phyloP scores from a whole-genome alignment of 495 filamentous ascomycete genomes.

The Penicillium goetzii region DNA sequence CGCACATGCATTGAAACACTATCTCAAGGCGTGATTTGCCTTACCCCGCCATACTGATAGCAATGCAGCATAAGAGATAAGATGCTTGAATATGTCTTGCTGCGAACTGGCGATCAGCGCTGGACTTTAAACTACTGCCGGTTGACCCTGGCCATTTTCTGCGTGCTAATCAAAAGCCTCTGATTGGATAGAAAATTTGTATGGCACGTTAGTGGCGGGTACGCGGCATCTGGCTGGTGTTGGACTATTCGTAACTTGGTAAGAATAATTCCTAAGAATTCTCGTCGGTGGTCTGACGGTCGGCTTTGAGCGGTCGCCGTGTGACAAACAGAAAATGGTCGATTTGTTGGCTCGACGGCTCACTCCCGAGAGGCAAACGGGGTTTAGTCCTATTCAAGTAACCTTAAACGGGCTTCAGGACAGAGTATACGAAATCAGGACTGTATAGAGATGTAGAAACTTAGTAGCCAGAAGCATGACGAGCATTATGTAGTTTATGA shows the following conservation, averaged over 20 bases:
- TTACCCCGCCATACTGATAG: background rate
- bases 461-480: background rate
- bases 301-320: slow-evolving; percentile 4
- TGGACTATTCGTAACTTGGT: too few relatives aligned
- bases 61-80: background rate
- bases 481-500: background rate
- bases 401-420: background rate
- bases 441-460: background rate
- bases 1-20: too few relatives aligned
- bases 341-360: background rate
- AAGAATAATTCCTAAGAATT: slow-evolving; percentile 6
- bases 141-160: background rate
- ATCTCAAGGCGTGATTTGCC: background rate
- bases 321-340: background rate
- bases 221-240: background rate
- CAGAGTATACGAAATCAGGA: background rate
- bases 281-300: slow-evolving; percentile 21
- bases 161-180: background rate
- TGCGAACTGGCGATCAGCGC: background rate
- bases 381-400: slow-evolving; percentile 2
- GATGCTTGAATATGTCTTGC: background rate
- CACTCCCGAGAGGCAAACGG: background rate
- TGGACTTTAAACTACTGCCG: background rate
- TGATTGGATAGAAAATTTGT: slow-evolving; percentile 6
- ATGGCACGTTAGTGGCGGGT: background rate